A percentile compares a stretch with the other conserved stretches of the same genome.
These are phyloP conservation scores for Scenedesmus sp. DNA, from an alignment of 163 green algal genomes.

Conservation along the genomic window DNA sequence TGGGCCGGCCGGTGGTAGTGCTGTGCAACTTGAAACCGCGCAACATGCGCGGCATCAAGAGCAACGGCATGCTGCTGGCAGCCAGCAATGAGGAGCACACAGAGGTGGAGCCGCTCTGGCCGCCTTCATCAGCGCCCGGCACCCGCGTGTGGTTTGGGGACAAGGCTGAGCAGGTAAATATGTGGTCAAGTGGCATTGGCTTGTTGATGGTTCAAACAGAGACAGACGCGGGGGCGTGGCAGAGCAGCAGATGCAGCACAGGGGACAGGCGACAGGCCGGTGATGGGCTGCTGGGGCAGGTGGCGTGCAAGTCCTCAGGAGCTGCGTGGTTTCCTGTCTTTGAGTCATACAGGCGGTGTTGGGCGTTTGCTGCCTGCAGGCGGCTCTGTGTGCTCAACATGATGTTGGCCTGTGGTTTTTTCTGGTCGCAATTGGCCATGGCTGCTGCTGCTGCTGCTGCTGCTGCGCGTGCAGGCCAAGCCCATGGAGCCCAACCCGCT, in stretches of 20 bases:
- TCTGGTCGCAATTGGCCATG: background rate
- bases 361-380: background rate
- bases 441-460: background rate
- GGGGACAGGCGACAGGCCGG: too few species aligned
- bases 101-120: slow-evolving; percentile 84
- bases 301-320: background rate
- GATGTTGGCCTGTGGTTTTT: background rate
- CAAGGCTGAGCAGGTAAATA: slow-evolving; percentile 61
- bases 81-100: slow-evolving; percentile 88
- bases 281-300: background rate
- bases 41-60: slow-evolving; percentile 76
- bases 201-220: background rate
- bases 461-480: slow-evolving; percentile 44
- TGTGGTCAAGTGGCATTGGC: too few species aligned
- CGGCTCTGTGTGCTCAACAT: background rate
- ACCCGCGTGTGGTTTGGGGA: slow-evolving; percentile 70
- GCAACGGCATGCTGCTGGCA: slow-evolving; percentile 89
- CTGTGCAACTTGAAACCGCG: slow-evolving; percentile 95
- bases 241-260: background rate
- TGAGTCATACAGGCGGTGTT: background rate
- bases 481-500: slow-evolving; percentile 83
- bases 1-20: slow-evolving; percentile 75
- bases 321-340: background rate
- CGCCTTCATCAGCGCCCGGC: slow-evolving; percentile 70
- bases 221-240: background rate